A percentile compares a stretch with the other conserved stretches of the same genome.
phyloP scores from a whole-genome alignment of 495 filamentous ascomycete genomes.

The Clohesyomyces aquaticus region DNA sequence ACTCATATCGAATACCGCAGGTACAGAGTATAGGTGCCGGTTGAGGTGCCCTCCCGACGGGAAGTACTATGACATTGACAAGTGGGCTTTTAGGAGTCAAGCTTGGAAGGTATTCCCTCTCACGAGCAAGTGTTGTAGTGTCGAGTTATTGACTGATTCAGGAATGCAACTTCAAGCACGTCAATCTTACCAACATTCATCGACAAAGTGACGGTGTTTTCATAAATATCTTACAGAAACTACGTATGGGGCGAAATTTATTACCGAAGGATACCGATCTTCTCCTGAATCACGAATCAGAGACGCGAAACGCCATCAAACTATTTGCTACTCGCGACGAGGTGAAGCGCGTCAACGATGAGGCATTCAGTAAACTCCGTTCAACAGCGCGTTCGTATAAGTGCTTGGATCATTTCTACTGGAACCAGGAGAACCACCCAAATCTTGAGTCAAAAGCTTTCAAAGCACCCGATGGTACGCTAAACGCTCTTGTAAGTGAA shows the following conservation, averaged over 20 bases:
- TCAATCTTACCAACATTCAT: conserved; percentile 55
- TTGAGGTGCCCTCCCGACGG: background rate
- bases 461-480: conserved; percentile 16
- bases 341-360: conserved; percentile 43
- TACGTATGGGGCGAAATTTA: conserved; percentile 51
- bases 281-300: conserved; percentile 53
- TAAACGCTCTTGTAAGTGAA: conserved; percentile 6
- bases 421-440: conserved; percentile 30
- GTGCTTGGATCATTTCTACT: conserved; percentile 41
- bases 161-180: conserved; percentile 45
- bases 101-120: conserved; percentile 41
- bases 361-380: conserved; percentile 40
- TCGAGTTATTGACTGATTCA: background rate
- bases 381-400: conserved; percentile 23
- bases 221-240: conserved; percentile 57
- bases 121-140: background rate
- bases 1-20: conserved; percentile 13
- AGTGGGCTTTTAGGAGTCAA: conserved; percentile 45
- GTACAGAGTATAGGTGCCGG: conserved; percentile 27
- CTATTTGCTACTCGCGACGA: conserved; percentile 49
- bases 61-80: conserved; percentile 34
- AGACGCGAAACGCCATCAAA: conserved; percentile 51
- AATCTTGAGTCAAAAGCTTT: conserved; percentile 36
- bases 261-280: conserved; percentile 47
- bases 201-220: conserved; percentile 57